Conservation (phyloP, 805 yeast genomes). For the Saccharomycopsis sp. region DNA sequence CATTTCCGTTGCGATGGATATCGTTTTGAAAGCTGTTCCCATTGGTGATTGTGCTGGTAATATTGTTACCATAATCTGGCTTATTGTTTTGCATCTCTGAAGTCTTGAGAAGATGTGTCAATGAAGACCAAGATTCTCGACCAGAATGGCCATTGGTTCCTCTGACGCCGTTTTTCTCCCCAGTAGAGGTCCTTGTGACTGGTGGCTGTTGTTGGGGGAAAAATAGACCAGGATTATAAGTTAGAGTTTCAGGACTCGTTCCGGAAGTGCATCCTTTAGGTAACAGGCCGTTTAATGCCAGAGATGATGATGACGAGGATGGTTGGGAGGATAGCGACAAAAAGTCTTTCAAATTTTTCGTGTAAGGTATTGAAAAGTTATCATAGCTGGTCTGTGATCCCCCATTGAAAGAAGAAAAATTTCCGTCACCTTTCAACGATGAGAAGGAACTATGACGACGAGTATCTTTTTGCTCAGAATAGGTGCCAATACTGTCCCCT, state of each 20-base stretch:
- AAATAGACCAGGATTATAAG: not conserved
- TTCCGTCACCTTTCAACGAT: not conserved
- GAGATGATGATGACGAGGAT: not conserved
- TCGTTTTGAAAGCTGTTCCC: not conserved
- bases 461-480: not conserved
- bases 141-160: not conserved
- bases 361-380: slow-evolving; percentile 2
- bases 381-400: not conserved
- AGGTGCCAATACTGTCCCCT: not conserved
- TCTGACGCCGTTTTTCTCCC: not conserved
- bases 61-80: not conserved
- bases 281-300: not conserved
- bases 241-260: too few relatives aligned
- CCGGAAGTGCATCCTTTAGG: not conserved
- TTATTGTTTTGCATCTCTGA: not conserved
- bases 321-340: not conserved
- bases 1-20: too few relatives aligned
- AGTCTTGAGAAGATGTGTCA: not conserved
- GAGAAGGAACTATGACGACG: not conserved
- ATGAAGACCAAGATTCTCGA: slow-evolving; percentile 1
- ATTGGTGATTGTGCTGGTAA: slow-evolving; percentile 1
- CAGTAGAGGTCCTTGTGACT: not conserved
- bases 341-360: slow-evolving; percentile 7
- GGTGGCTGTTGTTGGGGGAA: slow-evolving; percentile 19
- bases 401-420: not conserved